Conservation (phyloP, 768 basidiomycete genomes). For the Harrya chromipes region DNA sequence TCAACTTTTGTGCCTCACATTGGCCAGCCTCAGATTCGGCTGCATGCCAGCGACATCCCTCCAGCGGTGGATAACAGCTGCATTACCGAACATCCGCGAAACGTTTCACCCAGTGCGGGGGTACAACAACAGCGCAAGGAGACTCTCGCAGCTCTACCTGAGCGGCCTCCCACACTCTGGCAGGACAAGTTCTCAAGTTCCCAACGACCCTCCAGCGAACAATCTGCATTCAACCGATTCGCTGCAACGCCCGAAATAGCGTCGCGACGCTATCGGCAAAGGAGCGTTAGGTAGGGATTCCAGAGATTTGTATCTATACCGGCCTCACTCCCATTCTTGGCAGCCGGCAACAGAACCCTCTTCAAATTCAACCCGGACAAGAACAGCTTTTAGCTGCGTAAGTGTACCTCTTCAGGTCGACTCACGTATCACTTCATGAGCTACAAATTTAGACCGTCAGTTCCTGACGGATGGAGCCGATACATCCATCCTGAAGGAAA, state of each 20-base stretch:
- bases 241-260: conserved; percentile 9
- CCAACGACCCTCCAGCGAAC: not conserved
- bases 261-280: conserved; percentile 10
- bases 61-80: not conserved
- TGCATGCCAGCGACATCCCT: not conserved
- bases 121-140: not conserved
- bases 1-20: not conserved
- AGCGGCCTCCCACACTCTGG: not conserved
- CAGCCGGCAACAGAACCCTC: not conserved
- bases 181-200: not conserved
- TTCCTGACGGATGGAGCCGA: conserved; percentile 5
- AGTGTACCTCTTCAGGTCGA: not conserved
- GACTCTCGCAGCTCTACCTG: conserved; percentile 10
- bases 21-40: not conserved
- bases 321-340: not conserved
- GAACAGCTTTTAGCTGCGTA: conserved; percentile 4
- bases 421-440: not conserved
- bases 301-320: not conserved
- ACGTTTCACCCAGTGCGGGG: too few species aligned
- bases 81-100: not conserved
- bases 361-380: conserved; percentile 8
- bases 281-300: conserved; percentile 1
- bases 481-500: not conserved
- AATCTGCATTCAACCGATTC: not conserved
- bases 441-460: not conserved